These are phyloP conservation scores for Pseudogymnoascus sp. DNA, from an alignment of 2,329 filamentous ascomycete species.

Conservation along the genomic window DNA sequence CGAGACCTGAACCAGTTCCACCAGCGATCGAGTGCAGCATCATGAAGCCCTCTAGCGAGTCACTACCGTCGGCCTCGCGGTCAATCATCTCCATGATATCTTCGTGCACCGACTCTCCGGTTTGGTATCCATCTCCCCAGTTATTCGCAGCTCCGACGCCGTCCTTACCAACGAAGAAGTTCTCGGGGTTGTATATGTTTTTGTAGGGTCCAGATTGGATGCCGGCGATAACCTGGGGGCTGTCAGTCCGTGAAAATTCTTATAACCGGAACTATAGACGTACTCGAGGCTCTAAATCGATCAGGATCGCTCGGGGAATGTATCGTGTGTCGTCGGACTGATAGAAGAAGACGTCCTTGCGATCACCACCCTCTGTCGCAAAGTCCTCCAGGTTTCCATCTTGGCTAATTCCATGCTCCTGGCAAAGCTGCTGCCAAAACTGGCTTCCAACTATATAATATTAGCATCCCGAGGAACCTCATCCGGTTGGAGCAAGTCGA, in stretches of 20 bases:
- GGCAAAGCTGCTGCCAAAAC: constrained; percentile 98
- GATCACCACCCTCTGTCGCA: constrained; percentile 92
- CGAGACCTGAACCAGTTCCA: constrained; percentile 91
- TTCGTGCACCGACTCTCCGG: constrained; percentile 84
- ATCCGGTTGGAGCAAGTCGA: not conserved
- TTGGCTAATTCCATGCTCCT: constrained; percentile 95
- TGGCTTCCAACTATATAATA: constrained; percentile 71
- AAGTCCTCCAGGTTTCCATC: constrained; percentile 97
- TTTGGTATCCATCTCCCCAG: constrained; percentile 94
- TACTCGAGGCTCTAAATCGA: constrained; percentile 89
- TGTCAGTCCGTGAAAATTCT: not conserved
- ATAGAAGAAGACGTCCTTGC: constrained; percentile 99
- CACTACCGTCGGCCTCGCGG: constrained; percentile 93
- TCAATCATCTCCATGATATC: constrained; percentile 99
- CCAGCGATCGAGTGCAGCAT: constrained; percentile 96
- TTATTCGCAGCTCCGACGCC: constrained; percentile 94
- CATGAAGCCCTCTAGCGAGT: constrained; percentile 98
- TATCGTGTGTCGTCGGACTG: constrained; percentile 98
- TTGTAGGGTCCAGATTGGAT: constrained; percentile 93
- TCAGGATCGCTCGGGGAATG: constrained; percentile 89
- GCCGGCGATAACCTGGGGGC: constrained; percentile 65
- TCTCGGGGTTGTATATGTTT: constrained; percentile 99
- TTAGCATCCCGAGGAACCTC: constrained; percentile 18
- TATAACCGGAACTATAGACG: constrained; percentile 16
- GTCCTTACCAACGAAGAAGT: constrained; percentile 94